Evolutionary conservation across 2,329 filamentous ascomycete species (phyloP).

Genomic region (Penicillium freii): DNA sequence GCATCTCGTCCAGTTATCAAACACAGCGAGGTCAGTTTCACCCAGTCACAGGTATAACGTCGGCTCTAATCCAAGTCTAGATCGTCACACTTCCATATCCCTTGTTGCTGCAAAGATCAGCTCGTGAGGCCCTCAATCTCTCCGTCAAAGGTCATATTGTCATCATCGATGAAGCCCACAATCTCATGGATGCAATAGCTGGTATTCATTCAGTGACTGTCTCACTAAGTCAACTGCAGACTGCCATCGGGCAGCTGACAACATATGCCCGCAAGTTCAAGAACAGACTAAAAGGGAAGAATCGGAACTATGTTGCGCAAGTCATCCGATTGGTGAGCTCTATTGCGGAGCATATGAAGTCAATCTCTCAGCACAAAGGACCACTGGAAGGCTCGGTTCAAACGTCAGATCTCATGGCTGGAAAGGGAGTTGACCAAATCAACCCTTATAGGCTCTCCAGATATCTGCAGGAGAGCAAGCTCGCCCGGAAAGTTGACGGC

Average conservation of each 20-base stretch:
- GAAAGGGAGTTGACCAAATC: constrained; percentile 90
- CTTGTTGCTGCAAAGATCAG: constrained; percentile 78
- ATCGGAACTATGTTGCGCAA: constrained; percentile 86
- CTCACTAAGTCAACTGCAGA: constrained; percentile 67
- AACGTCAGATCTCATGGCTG: constrained; percentile 68
- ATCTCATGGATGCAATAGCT: constrained; percentile 91
- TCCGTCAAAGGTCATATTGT: constrained; percentile 84
- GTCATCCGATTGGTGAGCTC: constrained; percentile 80
- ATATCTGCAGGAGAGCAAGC: constrained; percentile 87
- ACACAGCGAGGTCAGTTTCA: constrained; percentile 62
- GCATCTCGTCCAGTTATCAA: constrained; percentile 83
- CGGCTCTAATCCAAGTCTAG: constrained; percentile 33
- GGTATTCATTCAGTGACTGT: constrained; percentile 81
- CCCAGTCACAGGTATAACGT: not conserved
- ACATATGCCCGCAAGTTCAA: constrained; percentile 85
- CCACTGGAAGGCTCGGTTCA: constrained; percentile 66
- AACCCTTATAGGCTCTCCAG: constrained; percentile 84
- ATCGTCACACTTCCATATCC: constrained; percentile 93
- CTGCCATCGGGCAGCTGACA: constrained; percentile 71
- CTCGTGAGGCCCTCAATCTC: constrained; percentile 81
- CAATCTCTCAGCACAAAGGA: constrained; percentile 42
- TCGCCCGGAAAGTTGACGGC: constrained; percentile 91
- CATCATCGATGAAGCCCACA: constrained; percentile 97
- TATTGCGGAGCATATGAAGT: constrained; percentile 66
- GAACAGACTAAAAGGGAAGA: constrained; percentile 83